A percentile compares a stretch with the other conserved stretches of the same genome.
These are phyloP conservation scores for Coemansia sp. DNA, from an alignment of 192 early-diverging fungal genomes.

Conservation along the genomic window DNA sequence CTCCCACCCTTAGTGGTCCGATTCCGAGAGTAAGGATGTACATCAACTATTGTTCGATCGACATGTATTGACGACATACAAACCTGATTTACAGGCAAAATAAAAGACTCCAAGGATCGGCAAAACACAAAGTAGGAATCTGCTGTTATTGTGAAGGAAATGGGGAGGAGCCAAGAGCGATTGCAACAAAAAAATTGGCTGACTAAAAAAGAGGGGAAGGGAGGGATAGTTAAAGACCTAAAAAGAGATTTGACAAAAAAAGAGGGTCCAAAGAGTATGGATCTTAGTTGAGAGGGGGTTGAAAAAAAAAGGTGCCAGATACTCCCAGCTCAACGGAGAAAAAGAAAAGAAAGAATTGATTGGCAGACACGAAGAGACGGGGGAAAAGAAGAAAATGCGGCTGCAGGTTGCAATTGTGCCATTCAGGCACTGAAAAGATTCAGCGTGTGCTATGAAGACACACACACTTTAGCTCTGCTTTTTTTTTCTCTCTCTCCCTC, in stretches of 20 bases:
- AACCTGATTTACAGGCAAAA: not conserved
- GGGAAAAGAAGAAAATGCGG: not conserved
- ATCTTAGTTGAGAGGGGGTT: not conserved
- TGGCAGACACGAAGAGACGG: not conserved
- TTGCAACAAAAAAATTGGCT: no score
- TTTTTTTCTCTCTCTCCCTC: not conserved
- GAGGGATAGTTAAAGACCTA: not conserved
- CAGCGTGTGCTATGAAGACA: not conserved
- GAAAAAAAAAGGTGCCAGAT: not conserved
- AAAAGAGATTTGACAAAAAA: not conserved
- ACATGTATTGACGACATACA: not conserved
- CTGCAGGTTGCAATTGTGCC: not conserved
- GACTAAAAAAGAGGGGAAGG: not conserved
- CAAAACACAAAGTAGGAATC: not conserved
- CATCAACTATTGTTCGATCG: not conserved
- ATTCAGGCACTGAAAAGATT: no score
- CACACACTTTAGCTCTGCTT: not conserved
- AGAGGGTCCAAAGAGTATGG: not conserved
- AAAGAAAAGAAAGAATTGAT: no score
- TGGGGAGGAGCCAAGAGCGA: not conserved
- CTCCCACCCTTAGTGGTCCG: no score
- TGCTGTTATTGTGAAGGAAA: not conserved
- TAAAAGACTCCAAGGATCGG: not conserved
- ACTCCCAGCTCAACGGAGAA: no score
- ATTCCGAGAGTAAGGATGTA: not conserved